Conservation (phyloP, 1,139 yeast genomes). For the Taphrina flavorubra region DNA sequence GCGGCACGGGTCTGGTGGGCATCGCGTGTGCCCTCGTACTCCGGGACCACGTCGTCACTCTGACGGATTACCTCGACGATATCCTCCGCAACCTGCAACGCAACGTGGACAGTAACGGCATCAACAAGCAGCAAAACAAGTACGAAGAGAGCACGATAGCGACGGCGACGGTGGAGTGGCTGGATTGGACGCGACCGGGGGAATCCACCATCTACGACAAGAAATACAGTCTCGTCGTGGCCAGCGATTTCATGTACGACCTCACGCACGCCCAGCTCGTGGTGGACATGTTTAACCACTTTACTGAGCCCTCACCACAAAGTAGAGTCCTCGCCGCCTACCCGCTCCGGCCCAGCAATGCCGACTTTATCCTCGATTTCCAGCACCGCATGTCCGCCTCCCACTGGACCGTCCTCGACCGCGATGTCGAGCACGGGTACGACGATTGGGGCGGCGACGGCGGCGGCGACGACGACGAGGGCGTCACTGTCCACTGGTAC, state of each 20-base stretch:
- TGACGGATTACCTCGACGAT: slow-evolving; percentile 76
- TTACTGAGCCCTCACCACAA: neutral
- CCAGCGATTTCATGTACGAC: slow-evolving; percentile 36
- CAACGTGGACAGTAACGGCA: slow-evolving; percentile 63
- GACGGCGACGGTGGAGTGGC: slow-evolving; percentile 8
- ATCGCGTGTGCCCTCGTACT: slow-evolving; percentile 61
- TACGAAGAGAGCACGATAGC: slow-evolving; percentile 45
- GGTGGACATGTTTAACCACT: slow-evolving; percentile 17
- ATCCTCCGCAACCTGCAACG: slow-evolving; percentile 69
- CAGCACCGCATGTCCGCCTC: neutral
- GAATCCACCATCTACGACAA: neutral
- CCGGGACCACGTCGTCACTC: slow-evolving; percentile 61
- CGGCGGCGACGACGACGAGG: slow-evolving; percentile 32
- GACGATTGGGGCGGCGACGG: slow-evolving; percentile 40
- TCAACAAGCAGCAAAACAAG: neutral
- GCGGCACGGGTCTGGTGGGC: slow-evolving; percentile 94
- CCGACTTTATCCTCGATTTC: slow-evolving; percentile 21
- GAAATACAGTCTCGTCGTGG: slow-evolving; percentile 17
- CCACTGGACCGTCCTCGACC: slow-evolving; percentile 4
- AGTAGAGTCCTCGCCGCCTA: slow-evolving; percentile 16
- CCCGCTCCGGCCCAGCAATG: slow-evolving; percentile 31
- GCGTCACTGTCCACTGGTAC: slow-evolving; percentile 9
- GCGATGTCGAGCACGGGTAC: slow-evolving; percentile 21
- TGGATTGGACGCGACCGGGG: slow-evolving; percentile 32
- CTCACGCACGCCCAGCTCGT: slow-evolving; percentile 34